Evolutionary conservation across 345 rosid species (phyloP), one percentile per base, ranked within the genome.

Genomic region (Erodium maritimum): DNA sequence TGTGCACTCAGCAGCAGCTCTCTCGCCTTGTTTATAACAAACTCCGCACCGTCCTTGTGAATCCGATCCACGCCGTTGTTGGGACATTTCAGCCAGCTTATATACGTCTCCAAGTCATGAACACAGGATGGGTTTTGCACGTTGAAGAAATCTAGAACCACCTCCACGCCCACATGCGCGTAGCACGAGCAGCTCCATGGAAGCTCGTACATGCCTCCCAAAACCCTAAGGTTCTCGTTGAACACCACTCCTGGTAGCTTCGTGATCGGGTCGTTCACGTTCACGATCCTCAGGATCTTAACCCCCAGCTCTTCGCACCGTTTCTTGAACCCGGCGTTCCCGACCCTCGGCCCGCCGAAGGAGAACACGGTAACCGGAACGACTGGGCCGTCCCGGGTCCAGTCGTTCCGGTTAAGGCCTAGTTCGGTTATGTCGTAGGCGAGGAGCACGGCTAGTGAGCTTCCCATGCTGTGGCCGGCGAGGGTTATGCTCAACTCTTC

Each of bases 401-500:
- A n/a, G 37, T 50, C 45, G 8, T 8, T 61, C 33, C 46, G 61
- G 53, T 79, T 80, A 16, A 88, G 54, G 19, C 86, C 96, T 0
- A 88, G 82, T 66, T 91, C 96, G 0, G 85, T 54, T 5, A 91
- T 82, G 58, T 91, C 98, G 16, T 91, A 88, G 1, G 91, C 95
- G 17, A 91, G 79, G 24, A 91, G 85, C 52, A 77, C 82, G 54
- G 96, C 97, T 56, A 91, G 50, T 57, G 96, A 79, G 25, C 97
- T 82, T 37, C 97, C 97, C 97, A 86, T 84, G 54, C 96, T 86
- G 62, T 91, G 97, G 9, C 97, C 91, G 0, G 95, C 85, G 23
- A 91, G 56, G 14, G 96, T 79, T 46, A 91, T 86, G 71, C 95
- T 91, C 29, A 88, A 10, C 29, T 29, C 37, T 11, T 29, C 37